Evolutionary conservation across 2,329 filamentous ascomycete genomes (phyloP), one percentile per base, ranked within the genome.

Genomic region (Alternaria longipes): DNA sequence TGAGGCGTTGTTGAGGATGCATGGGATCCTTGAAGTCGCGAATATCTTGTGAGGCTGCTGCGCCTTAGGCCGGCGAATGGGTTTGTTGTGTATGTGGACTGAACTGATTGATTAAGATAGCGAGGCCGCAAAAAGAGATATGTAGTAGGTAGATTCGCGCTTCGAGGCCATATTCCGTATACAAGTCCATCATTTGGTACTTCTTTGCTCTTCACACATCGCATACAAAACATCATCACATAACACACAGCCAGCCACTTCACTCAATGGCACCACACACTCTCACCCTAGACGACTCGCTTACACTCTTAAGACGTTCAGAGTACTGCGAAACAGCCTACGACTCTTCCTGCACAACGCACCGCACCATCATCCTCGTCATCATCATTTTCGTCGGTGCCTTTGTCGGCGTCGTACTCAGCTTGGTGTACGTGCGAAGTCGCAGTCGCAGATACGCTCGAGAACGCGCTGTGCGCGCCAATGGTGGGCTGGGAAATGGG

Each of bases 281-380:
- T 24, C 30, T 41, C 12, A 26, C 38, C 8, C 12, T 32, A 8
- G 24, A 40, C 20, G 28, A 41, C 16, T 45, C 28, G 30, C 28
- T 8, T 14, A n/a, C 22, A 28, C 32, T 65, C 7, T 56, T 59
- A 45, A 67, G 56, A 57, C 64, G 64, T 18, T 62, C 63, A 41
- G 59, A 55, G 40, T 45, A 57, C 44, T 68, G 60, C 61, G 47
- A 54, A 44, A 55, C 53, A 24, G 64, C 60, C 50, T 55, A 64
- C 54, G 57, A 62, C 32, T 62, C 62, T 22, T 64, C 57, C 8
- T 60, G 62, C 60, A 36, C 41, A 14, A 65, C 65, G 8, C 66
- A 74, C 47, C 71, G 71, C 53, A 70, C 61, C 50, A 52, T 65
- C 55, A 40, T 73, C 30, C 56, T 70, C 16, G 44, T 62, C 56